Conservation (phyloP, 2,329 filamentous ascomycete genomes). For the Penicillium nordicum region DNA sequence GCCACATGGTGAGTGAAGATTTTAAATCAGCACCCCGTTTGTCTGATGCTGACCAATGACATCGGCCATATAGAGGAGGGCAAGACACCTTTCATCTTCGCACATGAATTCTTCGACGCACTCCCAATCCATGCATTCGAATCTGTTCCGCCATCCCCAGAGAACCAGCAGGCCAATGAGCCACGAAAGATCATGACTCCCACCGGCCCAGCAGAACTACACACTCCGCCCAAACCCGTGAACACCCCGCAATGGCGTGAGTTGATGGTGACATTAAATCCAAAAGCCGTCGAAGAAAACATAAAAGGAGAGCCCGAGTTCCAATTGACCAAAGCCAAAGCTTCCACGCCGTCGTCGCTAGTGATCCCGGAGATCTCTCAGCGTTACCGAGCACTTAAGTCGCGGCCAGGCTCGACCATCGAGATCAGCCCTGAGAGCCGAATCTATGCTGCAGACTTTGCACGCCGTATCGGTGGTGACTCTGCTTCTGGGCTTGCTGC, state of each 20-base stretch:
- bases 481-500: conserved; percentile 33
- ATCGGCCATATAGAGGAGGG: conserved; percentile 49
- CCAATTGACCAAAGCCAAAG: conserved; percentile 72
- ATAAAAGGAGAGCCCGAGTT: conserved; percentile 68
- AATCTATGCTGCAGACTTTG: conserved; percentile 76
- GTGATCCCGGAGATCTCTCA: conserved; percentile 79
- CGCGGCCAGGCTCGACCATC: conserved; percentile 66
- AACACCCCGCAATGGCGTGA: conserved; percentile 71
- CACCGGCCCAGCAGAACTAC: conserved; percentile 48
- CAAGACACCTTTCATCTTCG: conserved; percentile 86
- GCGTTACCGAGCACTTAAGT: conserved; percentile 73
- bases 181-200: conserved; percentile 49
- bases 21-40: not conserved
- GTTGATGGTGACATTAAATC: conserved; percentile 69
- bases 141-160: conserved; percentile 56
- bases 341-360: conserved; percentile 74
- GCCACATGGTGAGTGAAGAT: conserved; percentile 56
- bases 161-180: conserved; percentile 34
- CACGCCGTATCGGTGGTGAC: conserved; percentile 72
- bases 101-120: conserved; percentile 98
- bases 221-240: conserved; percentile 38
- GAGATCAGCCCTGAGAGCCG: conserved; percentile 88
- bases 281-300: conserved; percentile 52
- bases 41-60: not conserved
- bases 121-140: conserved; percentile 95